Evolutionary conservation across 352 stramenopile genomes (phyloP).

Genomic region (Pythium apleroticum): DNA sequence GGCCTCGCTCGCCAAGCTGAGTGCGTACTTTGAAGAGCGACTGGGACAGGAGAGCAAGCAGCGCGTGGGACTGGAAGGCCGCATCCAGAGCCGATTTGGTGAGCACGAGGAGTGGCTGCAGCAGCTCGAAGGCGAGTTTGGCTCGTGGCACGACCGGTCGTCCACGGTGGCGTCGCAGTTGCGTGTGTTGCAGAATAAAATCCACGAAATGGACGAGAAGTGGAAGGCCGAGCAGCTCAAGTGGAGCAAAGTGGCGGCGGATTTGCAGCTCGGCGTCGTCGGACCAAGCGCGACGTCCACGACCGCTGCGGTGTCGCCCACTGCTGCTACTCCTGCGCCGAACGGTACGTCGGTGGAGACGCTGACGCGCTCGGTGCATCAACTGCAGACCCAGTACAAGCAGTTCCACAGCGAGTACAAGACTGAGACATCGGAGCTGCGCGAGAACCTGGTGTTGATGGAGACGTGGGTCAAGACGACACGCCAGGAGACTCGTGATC

Average conservation of each 20-base stretch:
- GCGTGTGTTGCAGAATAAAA: conserved; percentile 33
- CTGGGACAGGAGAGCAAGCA: conserved; percentile 63
- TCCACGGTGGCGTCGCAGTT: conserved; percentile 36
- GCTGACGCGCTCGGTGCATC: conserved; percentile 31
- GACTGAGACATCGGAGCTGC: conserved; percentile 33
- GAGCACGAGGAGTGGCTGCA: conserved; percentile 83
- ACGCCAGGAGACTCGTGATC: conserved; percentile 42
- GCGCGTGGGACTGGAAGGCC: conserved; percentile 54
- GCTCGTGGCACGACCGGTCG: conserved; percentile 47
- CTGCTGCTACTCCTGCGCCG: background rate
- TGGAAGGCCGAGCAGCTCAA: conserved; percentile 31
- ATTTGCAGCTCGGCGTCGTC: conserved; percentile 8
- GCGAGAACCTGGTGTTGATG: conserved; percentile 42
- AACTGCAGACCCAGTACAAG: conserved; percentile 39
- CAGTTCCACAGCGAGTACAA: conserved; percentile 42
- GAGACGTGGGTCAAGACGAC: conserved; percentile 42
- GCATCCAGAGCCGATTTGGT: conserved; percentile 51
- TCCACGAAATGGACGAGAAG: conserved; percentile 32
- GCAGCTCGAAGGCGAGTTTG: conserved; percentile 71
- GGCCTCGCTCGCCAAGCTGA: conserved; percentile 65
- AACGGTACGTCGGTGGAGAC: conserved; percentile 10
- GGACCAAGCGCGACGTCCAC: background rate
- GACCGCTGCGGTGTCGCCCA: background rate
- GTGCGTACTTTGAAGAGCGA: conserved; percentile 62
- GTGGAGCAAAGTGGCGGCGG: conserved; percentile 29